Base-by-base conservation (phyloP, 1,139 yeast genomes). In the Lodderomyces metapsilosis region DNA sequence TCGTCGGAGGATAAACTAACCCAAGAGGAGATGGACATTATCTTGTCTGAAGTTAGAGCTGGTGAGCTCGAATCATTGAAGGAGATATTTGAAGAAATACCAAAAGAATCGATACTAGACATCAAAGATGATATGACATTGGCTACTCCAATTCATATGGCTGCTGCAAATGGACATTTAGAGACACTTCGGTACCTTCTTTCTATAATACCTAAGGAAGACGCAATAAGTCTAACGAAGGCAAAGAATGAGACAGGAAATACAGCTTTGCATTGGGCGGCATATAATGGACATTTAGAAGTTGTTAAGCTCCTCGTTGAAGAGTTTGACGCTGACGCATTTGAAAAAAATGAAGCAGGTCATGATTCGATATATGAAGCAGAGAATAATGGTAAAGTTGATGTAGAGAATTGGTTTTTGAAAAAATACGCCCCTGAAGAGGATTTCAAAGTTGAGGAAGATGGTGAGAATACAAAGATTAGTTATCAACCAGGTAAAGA, bases 181-280 rank as follows among this genome's bases (percentile, higher is more conserved):
- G 88, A 81, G 38, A 79, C 82, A 5, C 77, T 86, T 25, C 62
- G 77, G 52, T 84, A 76, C 56, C 66, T 88, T 36, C 58, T 88
- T 35, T 69, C 78, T 1, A 57, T 81, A 27, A 53, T 84, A 4
- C 44, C 66, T 1, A 58, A 65, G 42, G 72, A 71, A 34, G 73
- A 77, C 24, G 77, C 78, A 30, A 62, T 59, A 22, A 52, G 57
- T 17, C 65, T 82, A 38, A 80, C 84, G 23, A 74, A 80, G 43
- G 64, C 71, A 18, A 73, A 69, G 43, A 92, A 92, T 59, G 85
- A 79, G 37, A 80, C 84, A 23, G 98, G 98, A 4, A 92, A 92
- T 59, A 89, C 98, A 0, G 84, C 98, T 0, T 71, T 92, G 48
- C 98, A 92, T 61, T 92, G 98, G 98, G 97, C 98, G 1, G 78